Evolutionary conservation across 2,329 filamentous ascomycete genomes (phyloP), one percentile per base, ranked within the genome.

Genomic region (Aspergillus unguis): DNA sequence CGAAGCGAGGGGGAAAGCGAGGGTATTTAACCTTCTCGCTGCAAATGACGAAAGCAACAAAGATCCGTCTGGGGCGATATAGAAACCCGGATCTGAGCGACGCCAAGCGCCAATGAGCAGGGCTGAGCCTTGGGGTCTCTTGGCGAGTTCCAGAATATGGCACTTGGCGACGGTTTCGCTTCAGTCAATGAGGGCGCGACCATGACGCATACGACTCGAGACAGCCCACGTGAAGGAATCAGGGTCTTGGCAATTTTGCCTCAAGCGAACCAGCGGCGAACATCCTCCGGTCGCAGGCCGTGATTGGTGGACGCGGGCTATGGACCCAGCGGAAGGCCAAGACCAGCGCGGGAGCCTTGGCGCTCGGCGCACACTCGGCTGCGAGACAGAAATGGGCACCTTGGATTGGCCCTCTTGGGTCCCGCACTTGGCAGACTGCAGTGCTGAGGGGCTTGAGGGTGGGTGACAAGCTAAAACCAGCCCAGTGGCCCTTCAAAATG

Each of bases 321-420:
- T 41, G 27, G 41, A 38, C 32, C 55, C 52, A 50, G 57, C 58
- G 58, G 58, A 60, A 54, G 46, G 58, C 58, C 60, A 61, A 62
- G 57, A 4, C 50, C 46, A 54, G 44, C 51, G 57, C 50, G 53
- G 55, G 58, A 58, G 52, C n/a, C 60, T 61, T 61, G 60, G 58
- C 58, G 10, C 31, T 33, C 47, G 40, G 52, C 46, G 44, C 45
- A 48, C 50, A 48, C 58, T 50, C 47, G 7, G n/a, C n/a, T 23
- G 17, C 29, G 38, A 37, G 40, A 29, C n/a, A 44, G 27, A 41
- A 38, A 44, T 53, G 49, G 50, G 31, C 49, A 49, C 37, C 46
- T 55, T 46, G 49, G 51, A 44, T 44, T 44, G 32, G 42, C 17
- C 17, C n/a, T 23, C 46, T 49, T 59, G 58, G 58, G 56, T 51